phyloP scores from a whole-genome alignment of 2,329 filamentous ascomycete genomes.

The Colletotrichum plurivorum region DNA sequence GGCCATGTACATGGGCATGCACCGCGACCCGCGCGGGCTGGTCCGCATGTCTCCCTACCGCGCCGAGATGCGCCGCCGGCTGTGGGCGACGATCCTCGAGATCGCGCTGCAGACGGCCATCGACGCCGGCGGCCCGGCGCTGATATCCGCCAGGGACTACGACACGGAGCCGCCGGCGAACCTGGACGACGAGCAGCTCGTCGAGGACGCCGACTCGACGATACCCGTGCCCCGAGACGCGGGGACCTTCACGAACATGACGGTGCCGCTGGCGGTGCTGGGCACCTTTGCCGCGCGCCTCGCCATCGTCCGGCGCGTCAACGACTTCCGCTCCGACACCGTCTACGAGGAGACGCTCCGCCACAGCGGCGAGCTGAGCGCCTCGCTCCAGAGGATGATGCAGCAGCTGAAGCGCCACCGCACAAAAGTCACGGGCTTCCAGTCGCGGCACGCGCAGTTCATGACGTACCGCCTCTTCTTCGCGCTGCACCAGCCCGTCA shows the following conservation, averaged over 20 bases:
- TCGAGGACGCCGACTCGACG: constrained; percentile 49
- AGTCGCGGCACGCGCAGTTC: constrained; percentile 58
- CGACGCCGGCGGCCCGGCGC: constrained; percentile 64
- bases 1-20: constrained; percentile 71
- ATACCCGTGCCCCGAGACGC: constrained; percentile 42
- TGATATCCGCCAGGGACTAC: constrained; percentile 62
- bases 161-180: constrained; percentile 66
- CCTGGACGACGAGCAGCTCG: constrained; percentile 66
- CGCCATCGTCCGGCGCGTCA: constrained; percentile 60
- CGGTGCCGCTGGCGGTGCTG: constrained; percentile 62
- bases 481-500: constrained; percentile 67
- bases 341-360: constrained; percentile 64
- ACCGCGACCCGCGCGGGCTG: constrained; percentile 68
- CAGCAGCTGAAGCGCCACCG: constrained; percentile 46
- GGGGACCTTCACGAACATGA: constrained; percentile 61
- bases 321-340: constrained; percentile 58
- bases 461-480: constrained; percentile 64
- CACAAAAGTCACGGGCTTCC: constrained; percentile 52
- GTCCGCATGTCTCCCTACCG: constrained; percentile 61
- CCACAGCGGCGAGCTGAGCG: constrained; percentile 60
- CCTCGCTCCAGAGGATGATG: constrained; percentile 54
- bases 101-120: constrained; percentile 66
- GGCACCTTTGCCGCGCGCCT: constrained; percentile 60
- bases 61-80: constrained; percentile 67
- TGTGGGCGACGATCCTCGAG: constrained; percentile 71